Evolutionary conservation across 163 green algal species (phyloP).

Genomic region (Volvox carteri): DNA sequence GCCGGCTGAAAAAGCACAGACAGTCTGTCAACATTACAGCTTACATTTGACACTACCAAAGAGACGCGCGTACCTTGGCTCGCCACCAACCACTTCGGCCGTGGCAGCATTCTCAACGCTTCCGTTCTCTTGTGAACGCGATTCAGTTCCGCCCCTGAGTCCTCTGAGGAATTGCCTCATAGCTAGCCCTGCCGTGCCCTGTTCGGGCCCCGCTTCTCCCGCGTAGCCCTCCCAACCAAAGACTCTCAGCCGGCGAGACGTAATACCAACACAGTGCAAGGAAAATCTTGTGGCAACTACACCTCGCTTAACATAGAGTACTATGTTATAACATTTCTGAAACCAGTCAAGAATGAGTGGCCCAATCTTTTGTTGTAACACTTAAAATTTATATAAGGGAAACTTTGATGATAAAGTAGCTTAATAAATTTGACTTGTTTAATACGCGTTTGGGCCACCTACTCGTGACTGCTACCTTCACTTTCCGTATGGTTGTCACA

Average conservation of each 20-base stretch:
- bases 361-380: too few species aligned
- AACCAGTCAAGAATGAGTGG: too few species aligned
- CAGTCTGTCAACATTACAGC: neutral
- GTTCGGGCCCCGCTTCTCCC: neutral
- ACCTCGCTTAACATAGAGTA: too few species aligned
- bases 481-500: too few species aligned
- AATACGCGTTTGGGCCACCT: too few species aligned
- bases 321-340: too few species aligned
- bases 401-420: too few species aligned
- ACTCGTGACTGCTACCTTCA: too few species aligned
- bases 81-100: conserved; percentile 30
- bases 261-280: too few species aligned
- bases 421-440: too few species aligned
- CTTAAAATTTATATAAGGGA: too few species aligned
- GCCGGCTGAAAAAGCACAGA: neutral
- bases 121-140: neutral
- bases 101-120: neutral
- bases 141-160: conserved; percentile 13
- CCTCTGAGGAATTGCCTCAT: conserved; percentile 49
- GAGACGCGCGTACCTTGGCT: neutral
- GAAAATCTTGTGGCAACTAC: too few species aligned
- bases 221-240: neutral
- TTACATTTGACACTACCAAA: neutral
- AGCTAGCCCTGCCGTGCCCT: neutral
- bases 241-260: neutral